Evolutionary conservation across 495 filamentous ascomycete species (phyloP), one percentile per base, ranked within the genome.

Genomic region (Talaromyces proteolyticus): DNA sequence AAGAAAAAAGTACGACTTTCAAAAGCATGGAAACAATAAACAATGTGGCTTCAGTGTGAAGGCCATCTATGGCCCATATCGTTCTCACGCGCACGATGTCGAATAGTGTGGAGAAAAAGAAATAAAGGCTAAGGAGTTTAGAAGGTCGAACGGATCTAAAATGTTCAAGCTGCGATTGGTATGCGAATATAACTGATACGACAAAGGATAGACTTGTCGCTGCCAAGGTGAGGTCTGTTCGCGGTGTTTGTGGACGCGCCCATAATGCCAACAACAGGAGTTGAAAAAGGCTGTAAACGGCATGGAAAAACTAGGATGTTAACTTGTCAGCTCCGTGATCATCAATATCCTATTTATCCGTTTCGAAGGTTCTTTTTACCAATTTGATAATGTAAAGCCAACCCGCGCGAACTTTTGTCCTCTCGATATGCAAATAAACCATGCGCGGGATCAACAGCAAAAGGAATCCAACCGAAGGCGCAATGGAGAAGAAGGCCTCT

Each of bases 401-500:
- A 21, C 56, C 55, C 11, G 51, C 45, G 17, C 54, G 52, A 20
- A 73, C 66, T 53, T 76, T 73, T 44, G 49, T 52, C 3, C 53
- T 37, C 47, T 60, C 63, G 42, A 54, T 61, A 29, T 53, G 44
- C 5, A 75, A 62, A 39, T 57, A 67, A 7, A 58, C 37, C 2
- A 68, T 47, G 16, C 70, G 66, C 11, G 63, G 59, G 12, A 70
- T 61, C 6, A 60, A 53, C 3, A 62, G 37, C 24, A 52, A 22
- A 21, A 75, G 47, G 12, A 81, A 57, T 20, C 76, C 54, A 11
- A 71, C 7, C 7, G 60, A 55, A 1, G 72, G 72, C 3, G 70
- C 55, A 8, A 79, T 61, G 10, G 72, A 62, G 22, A 77, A 61
- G 39, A 78, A 63, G 3, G 58, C 61, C 38, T 73, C 63, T 58